Percentiles rank a stretch among this genome's conserved stretches.
Conservation (phyloP, 768 basidiomycete genomes). For the Tricholomella constricta region DNA sequence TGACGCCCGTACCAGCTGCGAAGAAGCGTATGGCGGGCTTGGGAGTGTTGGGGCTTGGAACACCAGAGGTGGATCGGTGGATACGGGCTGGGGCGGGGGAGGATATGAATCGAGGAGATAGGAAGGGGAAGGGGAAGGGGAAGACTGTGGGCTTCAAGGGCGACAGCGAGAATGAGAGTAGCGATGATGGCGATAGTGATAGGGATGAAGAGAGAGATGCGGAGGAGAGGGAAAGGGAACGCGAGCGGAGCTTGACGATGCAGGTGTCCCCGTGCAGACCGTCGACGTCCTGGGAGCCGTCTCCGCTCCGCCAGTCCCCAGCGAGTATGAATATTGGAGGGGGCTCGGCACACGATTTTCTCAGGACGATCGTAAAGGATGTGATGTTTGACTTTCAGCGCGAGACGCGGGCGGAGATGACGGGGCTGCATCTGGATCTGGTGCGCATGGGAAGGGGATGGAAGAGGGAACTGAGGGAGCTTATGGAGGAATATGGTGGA, state of each 20-base stretch:
- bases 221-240: constrained; percentile 27
- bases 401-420: constrained; percentile 72
- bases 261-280: constrained; percentile 60
- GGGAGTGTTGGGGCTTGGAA: constrained; percentile 46
- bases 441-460: constrained; percentile 70
- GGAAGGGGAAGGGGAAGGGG: constrained; percentile 12
- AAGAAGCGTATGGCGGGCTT: constrained; percentile 22
- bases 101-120: neutral
- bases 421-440: constrained; percentile 73
- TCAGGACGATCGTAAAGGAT: constrained; percentile 67
- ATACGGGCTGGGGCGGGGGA: constrained; percentile 42
- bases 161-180: constrained; percentile 15
- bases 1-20: constrained; percentile 32
- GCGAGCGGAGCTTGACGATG: constrained; percentile 46
- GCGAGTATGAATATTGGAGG: constrained; percentile 18
- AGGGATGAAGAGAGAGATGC: constrained; percentile 24
- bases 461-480: constrained; percentile 61
- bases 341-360: constrained; percentile 53
- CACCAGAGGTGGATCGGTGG: constrained; percentile 57
- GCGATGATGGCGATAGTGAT: constrained; percentile 23
- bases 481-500: constrained; percentile 63
- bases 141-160: constrained; percentile 15
- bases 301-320: constrained; percentile 38
- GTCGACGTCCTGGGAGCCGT: constrained; percentile 40
- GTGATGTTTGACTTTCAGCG: constrained; percentile 73